A percentile compares a stretch with the other conserved stretches of the same genome.
Evolutionary conservation across 495 filamentous ascomycete genomes (phyloP).

Genomic region (Annulohypoxylon stygium): DNA sequence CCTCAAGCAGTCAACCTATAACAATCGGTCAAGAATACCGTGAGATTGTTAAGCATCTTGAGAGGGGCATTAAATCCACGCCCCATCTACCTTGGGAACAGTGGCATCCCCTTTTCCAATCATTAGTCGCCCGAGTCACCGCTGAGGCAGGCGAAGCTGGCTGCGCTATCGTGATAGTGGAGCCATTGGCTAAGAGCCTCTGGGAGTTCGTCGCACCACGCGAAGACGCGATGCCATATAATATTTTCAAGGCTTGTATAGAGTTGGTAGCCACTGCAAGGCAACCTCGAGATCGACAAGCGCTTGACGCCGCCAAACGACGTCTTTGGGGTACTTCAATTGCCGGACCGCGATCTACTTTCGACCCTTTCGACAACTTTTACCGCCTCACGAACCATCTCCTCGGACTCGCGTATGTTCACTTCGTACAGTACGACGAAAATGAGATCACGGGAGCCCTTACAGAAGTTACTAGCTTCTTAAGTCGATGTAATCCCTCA

Average conservation of each 20-base stretch:
- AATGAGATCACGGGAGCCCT: constrained; percentile 45
- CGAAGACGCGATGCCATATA: constrained; percentile 19
- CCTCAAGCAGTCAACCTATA: constrained; percentile 51
- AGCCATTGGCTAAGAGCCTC: constrained; percentile 74
- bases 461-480: constrained; percentile 53
- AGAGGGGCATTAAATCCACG: constrained; percentile 68
- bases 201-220: constrained; percentile 39
- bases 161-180: constrained; percentile 71
- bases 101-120: constrained; percentile 73
- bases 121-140: constrained; percentile 68
- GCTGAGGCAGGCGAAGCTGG: constrained; percentile 75
- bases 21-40: constrained; percentile 72
- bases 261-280: constrained; percentile 56
- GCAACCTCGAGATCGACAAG: constrained; percentile 66
- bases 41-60: constrained; percentile 75
- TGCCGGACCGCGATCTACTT: constrained; percentile 57
- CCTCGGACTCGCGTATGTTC: constrained; percentile 61
- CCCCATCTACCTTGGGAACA: constrained; percentile 59
- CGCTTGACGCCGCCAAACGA: constrained; percentile 68
- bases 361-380: constrained; percentile 72
- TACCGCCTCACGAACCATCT: constrained; percentile 66
- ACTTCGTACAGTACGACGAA: constrained; percentile 42
- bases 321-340: constrained; percentile 70
- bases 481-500: constrained; percentile 55
- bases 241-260: constrained; percentile 50